These are phyloP conservation scores for Seminavis robusta DNA, from an alignment of 108 stramenopile genomes.

Conservation along the genomic window DNA sequence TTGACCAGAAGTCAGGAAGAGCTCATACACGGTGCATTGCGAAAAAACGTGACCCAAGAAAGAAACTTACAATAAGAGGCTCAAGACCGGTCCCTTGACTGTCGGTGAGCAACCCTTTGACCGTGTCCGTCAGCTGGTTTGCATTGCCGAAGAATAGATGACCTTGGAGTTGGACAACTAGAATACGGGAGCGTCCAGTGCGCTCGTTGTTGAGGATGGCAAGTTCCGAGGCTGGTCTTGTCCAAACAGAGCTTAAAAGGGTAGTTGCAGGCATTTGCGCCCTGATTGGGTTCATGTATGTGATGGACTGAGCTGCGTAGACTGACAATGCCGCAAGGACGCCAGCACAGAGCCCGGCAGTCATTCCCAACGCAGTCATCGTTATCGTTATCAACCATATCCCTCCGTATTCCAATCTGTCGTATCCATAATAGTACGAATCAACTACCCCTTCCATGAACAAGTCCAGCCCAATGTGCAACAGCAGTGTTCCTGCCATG, in stretches of 20 bases:
- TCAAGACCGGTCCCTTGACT: slow-evolving; percentile 12
- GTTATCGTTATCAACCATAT: slow-evolving; percentile 67
- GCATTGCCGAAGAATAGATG: slow-evolving; percentile 71
- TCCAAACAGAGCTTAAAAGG: slow-evolving; percentile 47
- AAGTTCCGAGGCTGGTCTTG: slow-evolving; percentile 30
- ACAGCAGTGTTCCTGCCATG: slow-evolving; percentile 84
- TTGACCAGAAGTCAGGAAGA: too few species aligned
- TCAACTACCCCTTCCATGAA: slow-evolving; percentile 75
- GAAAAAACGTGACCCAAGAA: too few species aligned
- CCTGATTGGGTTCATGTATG: slow-evolving; percentile 56
- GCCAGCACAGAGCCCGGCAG: slow-evolving; percentile 61
- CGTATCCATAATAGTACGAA: slow-evolving; percentile 62
- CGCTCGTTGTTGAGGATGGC: slow-evolving; percentile 39
- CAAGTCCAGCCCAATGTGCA: slow-evolving; percentile 83
- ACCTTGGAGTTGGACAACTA: slow-evolving; percentile 62
- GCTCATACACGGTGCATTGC: too few species aligned
- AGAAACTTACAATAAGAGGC: slow-evolving; percentile 44
- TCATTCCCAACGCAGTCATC: slow-evolving; percentile 73
- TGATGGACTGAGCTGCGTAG: slow-evolving; percentile 53
- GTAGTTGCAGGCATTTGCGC: slow-evolving; percentile 60
- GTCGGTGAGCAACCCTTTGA: slow-evolving; percentile 31
- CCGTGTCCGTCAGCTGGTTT: slow-evolving; percentile 49
- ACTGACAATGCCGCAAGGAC: slow-evolving; percentile 51
- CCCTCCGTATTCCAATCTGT: slow-evolving; percentile 59
- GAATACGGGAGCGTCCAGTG: slow-evolving; percentile 46